These are phyloP conservation scores for Mycena vulgaris DNA, from an alignment of 768 basidiomycete genomes.

Conservation along the genomic window DNA sequence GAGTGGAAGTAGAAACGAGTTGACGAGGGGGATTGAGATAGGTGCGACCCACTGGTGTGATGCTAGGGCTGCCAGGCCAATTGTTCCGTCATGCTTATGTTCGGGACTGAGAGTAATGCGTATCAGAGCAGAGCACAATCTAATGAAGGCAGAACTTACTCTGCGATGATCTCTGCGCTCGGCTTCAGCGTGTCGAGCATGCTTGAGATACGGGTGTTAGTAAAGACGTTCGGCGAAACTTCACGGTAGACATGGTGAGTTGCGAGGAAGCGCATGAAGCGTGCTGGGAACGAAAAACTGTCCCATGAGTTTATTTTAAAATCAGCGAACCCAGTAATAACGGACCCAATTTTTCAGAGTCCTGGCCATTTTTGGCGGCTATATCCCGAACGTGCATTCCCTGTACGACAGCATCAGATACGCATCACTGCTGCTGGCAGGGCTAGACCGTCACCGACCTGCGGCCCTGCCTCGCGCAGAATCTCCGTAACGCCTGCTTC, in stretches of 20 bases:
- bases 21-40: neutral
- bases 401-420: no score
- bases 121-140: no score
- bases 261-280: conserved; percentile 56
- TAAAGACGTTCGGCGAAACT: no score
- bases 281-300: conserved; percentile 45
- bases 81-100: conserved; percentile 35
- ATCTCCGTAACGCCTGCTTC: conserved; percentile 58
- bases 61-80: conserved; percentile 44
- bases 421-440: no score
- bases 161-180: no score
- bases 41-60: conserved; percentile 44
- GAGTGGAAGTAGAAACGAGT: neutral
- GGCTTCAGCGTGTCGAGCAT: no score
- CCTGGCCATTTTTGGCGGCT: conserved; percentile 46
- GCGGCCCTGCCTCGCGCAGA: conserved; percentile 55
- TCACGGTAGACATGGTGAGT: no score
- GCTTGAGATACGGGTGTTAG: no score
- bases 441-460: conserved; percentile 43
- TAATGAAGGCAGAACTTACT: no score
- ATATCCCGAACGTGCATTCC: conserved; percentile 55
- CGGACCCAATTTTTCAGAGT: conserved; percentile 53
- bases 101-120: no score
- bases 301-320: no score
- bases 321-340: no score